Conservation (phyloP, 768 basidiomycete genomes). For the Lentinus tigrinus region DNA sequence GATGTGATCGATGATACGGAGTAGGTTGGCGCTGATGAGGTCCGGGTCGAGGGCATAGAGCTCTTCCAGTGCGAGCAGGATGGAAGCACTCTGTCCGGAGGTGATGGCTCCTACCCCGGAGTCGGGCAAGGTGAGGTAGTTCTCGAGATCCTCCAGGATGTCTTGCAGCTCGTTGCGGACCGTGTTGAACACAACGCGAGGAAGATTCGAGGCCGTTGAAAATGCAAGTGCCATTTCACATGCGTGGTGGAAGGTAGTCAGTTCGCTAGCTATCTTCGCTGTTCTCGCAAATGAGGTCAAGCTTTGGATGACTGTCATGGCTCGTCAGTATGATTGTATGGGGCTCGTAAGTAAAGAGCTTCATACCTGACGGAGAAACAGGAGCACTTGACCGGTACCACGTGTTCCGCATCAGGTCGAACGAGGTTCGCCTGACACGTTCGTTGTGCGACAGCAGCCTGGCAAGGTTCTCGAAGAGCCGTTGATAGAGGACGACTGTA, state of each 20-base stretch:
- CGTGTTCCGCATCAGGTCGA: constrained; percentile 4
- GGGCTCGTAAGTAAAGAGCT: too few relatives aligned
- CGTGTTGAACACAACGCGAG: background rate
- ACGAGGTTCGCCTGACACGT: background rate
- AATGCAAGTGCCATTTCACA: constrained; percentile 10
- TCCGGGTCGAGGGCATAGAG: background rate
- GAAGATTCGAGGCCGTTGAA: background rate
- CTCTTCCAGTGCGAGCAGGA: constrained; percentile 6
- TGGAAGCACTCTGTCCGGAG: constrained; percentile 3
- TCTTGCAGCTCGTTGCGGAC: background rate
- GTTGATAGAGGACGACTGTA: constrained; percentile 7
- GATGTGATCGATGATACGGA: background rate
- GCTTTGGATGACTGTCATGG: background rate
- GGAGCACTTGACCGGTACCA: constrained; percentile 5
- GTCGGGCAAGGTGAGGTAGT: background rate
- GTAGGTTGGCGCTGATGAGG: background rate
- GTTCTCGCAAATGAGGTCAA: background rate
- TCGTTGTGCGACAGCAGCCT: background rate
- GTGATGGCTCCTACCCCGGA: background rate
- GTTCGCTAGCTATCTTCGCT: background rate
- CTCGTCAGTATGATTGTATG: too few relatives aligned
- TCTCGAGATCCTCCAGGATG: constrained; percentile 4
- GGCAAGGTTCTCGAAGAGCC: background rate
- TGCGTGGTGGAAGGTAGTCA: background rate
- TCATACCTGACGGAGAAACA: background rate